Evolutionary conservation across 2,329 filamentous ascomycete genomes (phyloP).

Genomic region (Fulvia fulva): DNA sequence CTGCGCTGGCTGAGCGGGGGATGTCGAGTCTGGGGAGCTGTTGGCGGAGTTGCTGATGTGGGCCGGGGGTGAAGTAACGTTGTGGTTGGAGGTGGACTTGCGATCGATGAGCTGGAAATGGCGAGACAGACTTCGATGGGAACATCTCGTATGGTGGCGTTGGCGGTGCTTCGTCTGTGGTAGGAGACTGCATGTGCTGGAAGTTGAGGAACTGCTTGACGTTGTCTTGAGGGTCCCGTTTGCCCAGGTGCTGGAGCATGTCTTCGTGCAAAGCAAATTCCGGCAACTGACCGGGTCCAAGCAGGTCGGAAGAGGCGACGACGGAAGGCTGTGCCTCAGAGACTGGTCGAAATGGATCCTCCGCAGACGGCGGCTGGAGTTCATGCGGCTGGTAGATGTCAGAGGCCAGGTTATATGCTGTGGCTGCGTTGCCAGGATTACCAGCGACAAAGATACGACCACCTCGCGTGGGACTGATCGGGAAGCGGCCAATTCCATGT

Average conservation of each 20-base stretch:
- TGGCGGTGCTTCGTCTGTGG: conserved; percentile 54
- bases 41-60: conserved; percentile 48
- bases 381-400: conserved; percentile 41
- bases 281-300: conserved; percentile 66
- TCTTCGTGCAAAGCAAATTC: conserved; percentile 69
- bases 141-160: conserved; percentile 53
- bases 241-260: conserved; percentile 64
- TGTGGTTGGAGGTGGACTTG: conserved; percentile 36
- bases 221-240: conserved; percentile 83
- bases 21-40: conserved; percentile 56
- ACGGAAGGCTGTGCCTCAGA: conserved; percentile 77
- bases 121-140: conserved; percentile 22
- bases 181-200: conserved; percentile 61
- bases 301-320: conserved; percentile 84
- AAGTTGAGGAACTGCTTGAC: conserved; percentile 87
- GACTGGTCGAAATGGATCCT: conserved; percentile 54
- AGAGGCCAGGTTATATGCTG: conserved; percentile 52
- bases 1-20: conserved; percentile 40
- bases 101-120: conserved; percentile 25
- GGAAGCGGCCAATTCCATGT: conserved; percentile 51
- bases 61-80: conserved; percentile 39
- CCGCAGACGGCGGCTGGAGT: conserved; percentile 3
- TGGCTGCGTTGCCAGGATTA: conserved; percentile 72
- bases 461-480: conserved; percentile 58
- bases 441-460: conserved; percentile 73